Base-by-base conservation (phyloP, 2,329 filamentous ascomycete genomes). In the Pseudonectria buxi region DNA sequence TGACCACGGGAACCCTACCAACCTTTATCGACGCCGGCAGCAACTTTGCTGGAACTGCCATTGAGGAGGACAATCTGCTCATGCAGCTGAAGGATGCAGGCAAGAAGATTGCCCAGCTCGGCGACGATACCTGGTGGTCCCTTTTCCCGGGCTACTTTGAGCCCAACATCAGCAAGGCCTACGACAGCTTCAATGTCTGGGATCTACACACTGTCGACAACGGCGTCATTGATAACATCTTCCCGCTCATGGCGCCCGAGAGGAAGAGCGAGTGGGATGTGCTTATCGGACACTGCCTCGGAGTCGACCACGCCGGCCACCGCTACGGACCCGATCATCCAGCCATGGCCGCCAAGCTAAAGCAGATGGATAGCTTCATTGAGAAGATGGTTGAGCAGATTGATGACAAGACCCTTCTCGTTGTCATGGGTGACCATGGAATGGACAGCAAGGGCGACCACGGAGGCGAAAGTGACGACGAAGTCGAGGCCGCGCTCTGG, bases 341-440 rank as follows among this genome's bases (percentile, higher is more conserved):
- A 25, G 89, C 89, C 35, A 98, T 96, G 90, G 80, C 78, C 15
- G 77, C 82, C 9, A 98, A 98, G 63, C 67, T 96, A 47, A 76
- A 78, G 45, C 87, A 98, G 63, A 98, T 98, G 90, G 80, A 98
- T 52, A 64, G 58, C 1, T 81, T 95, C 22, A 71, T 96, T 39
- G 75, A 79, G 28, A 72, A 82, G 16, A 69, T 96, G 35, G 79
- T 85, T 3, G 68, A 74, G 1, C 67, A 68, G 4, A 67, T 98
- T 13, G 90, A 95, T 50, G 83, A 95, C 35, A 68, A 86, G 36
- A 98, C 92, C 0, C 68, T 98, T 14, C 68, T 98, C 25, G 79
- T 98, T 14, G 85, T 98, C 11, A 94, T 98, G 87, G 92, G 92
- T n/a, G 92, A 98, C 57, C 92, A 98, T 56, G 92, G 92, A 10